Percentiles rank a stretch among this genome's conserved stretches.
These are phyloP conservation scores for Purshia tridentata DNA, from an alignment of 306 rosid species.

Conservation along the genomic window DNA sequence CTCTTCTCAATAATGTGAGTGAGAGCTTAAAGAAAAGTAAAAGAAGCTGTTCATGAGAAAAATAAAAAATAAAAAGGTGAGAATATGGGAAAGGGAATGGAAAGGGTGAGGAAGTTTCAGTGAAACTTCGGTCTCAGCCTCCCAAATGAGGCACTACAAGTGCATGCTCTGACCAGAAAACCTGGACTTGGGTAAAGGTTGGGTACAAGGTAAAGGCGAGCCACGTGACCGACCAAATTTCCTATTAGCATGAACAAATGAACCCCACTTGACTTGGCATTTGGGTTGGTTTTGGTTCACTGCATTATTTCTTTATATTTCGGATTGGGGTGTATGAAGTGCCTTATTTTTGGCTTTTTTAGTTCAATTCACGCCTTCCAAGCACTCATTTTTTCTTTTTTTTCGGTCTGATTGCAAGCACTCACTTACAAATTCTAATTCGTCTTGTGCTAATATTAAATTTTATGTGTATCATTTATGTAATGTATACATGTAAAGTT, in stretches of 20 bases:
- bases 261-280: neutral
- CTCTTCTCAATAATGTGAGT: conserved; percentile 4
- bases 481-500: no score
- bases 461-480: no score
- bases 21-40: neutral
- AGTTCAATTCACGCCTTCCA: no score
- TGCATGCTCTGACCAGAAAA: conserved; percentile 1
- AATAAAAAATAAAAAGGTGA: neutral
- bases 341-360: no score
- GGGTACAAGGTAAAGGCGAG: neutral
- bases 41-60: neutral
- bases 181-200: neutral
- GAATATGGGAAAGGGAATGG: neutral
- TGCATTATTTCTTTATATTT: neutral
- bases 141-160: neutral
- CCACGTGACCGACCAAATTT: conserved; percentile 21
- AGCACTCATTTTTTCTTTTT: no score
- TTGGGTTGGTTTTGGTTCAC: conserved; percentile 2
- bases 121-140: neutral
- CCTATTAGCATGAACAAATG: neutral
- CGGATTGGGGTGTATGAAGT: no score
- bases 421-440: no score
- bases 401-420: no score
- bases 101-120: conserved; percentile 18
- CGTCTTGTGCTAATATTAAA: no score